Percentiles rank a stretch among this genome's conserved stretches.
Conservation (phyloP, 495 filamentous ascomycete species). For the Daldinia loculata region DNA sequence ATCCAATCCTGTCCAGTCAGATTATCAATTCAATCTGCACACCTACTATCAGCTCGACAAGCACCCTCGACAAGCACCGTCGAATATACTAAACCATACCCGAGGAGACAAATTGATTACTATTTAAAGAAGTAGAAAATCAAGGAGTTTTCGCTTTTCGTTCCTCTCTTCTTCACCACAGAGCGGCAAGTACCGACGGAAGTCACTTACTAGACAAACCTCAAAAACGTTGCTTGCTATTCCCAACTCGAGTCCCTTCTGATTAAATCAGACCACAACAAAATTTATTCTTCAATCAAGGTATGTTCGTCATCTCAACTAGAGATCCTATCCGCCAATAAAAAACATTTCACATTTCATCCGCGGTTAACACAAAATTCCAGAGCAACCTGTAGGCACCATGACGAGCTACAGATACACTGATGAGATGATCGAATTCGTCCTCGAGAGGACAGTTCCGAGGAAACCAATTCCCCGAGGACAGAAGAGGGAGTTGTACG, state of each 20-base stretch:
- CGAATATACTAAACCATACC: not conserved
- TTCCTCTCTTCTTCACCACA: not conserved
- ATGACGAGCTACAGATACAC: slow-evolving; percentile 13
- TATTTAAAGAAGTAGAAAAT: not conserved
- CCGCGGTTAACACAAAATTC: not conserved
- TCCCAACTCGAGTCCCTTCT: not conserved
- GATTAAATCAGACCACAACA: not conserved
- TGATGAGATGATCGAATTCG: slow-evolving; percentile 16
- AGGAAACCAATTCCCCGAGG: slow-evolving; percentile 3
- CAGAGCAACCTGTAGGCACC: not conserved
- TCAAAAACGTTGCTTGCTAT: not conserved
- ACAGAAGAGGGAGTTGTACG: not conserved
- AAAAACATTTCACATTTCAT: not conserved
- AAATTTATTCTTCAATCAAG: not conserved
- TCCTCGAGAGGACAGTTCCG: slow-evolving; percentile 19
- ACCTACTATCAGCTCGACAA: not conserved
- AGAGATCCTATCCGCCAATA: not conserved
- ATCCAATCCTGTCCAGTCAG: not conserved
- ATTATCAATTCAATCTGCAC: not conserved
- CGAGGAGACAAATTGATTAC: not conserved
- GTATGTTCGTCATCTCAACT: slow-evolving; percentile 11
- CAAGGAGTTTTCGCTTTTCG: not conserved
- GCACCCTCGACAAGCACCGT: not conserved
- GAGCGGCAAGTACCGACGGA: not conserved
- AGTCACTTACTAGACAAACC: not conserved